Evolutionary conservation across 805 yeast genomes (phyloP), one percentile per base, ranked within the genome.

Genomic region (Teunomyces stri): DNA sequence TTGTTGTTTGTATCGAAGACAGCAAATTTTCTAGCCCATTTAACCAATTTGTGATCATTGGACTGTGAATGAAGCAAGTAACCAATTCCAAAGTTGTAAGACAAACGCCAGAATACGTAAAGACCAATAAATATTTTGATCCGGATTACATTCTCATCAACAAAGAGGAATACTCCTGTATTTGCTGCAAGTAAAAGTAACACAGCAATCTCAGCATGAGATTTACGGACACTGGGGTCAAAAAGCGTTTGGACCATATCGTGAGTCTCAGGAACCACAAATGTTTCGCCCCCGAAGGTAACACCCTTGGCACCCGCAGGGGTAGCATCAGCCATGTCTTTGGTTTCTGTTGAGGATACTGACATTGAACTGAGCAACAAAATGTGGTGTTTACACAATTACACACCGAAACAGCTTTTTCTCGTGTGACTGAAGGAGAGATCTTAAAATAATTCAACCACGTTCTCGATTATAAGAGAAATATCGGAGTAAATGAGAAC

Each of bases 21-120:
- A n/a, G 68, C 55, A 47, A 65, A 60, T 5, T 68, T 59, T 39
- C 64, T 66, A 27, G 85, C 76, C 78, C 79, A 78, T 11, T 72
- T 62, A 13, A 84, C 84, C 49, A 86, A 64, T 10, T 69, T 57
- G 49, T 75, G 74, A 53, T 78, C 64, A 44, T 82, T 78, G 6
- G 91, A 84, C 62, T 88, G 96, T 49, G 75, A 74, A 52, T 79
- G 77, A 29, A 88, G 70, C 18, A 88, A 62, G 51, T 74, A 70
- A 30, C 96, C 96, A 51, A 88, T 85, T n/a, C 96, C 96, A 25
- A 81, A 72, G 60, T 88, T 89, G 66, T 88, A 88, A 21, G 82
- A 74, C 36, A 82, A 60, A 57, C 96, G 76, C 92, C 96, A 88
- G 60, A 84, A 80, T 9, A 83, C 61, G 58, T 87, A 88, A 44